Conservation (phyloP, 805 yeast genomes). For the Candida ovalis region DNA sequence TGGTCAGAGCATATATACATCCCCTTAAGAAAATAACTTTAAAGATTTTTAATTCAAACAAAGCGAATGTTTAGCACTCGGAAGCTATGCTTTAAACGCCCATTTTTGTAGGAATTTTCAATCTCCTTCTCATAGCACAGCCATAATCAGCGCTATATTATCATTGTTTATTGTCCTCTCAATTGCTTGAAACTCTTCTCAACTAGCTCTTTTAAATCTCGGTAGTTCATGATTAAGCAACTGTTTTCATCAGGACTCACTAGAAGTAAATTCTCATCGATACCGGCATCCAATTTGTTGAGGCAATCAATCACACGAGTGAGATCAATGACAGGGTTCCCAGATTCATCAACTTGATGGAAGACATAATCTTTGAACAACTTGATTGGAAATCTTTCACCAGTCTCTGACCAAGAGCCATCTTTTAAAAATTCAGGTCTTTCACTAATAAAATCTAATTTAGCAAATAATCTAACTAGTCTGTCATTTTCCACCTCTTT, state of each 20-base stretch:
- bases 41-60: no score
- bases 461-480: conserved; percentile 74
- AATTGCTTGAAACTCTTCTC: conserved; percentile 62
- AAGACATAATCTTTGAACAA: conserved; percentile 82
- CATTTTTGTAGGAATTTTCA: conserved; percentile 6
- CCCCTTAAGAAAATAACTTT: no score
- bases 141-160: conserved; percentile 3
- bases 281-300: conserved; percentile 90
- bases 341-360: conserved; percentile 75
- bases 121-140: conserved; percentile 4
- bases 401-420: conserved; percentile 66
- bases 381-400: conserved; percentile 67
- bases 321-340: conserved; percentile 75
- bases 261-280: conserved; percentile 75
- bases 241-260: conserved; percentile 82
- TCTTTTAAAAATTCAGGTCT: conserved; percentile 62
- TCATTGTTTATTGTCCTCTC: conserved; percentile 9
- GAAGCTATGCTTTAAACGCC: not conserved
- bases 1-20: no score
- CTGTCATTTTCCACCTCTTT: conserved; percentile 87
- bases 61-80: no score
- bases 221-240: conserved; percentile 80
- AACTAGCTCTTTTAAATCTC: conserved; percentile 71
- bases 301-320: conserved; percentile 74
- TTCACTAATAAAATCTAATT: conserved; percentile 73